These are phyloP conservation scores for Schizophyllum amplum DNA, from an alignment of 1,284 basidiomycete genomes.

Conservation along the genomic window DNA sequence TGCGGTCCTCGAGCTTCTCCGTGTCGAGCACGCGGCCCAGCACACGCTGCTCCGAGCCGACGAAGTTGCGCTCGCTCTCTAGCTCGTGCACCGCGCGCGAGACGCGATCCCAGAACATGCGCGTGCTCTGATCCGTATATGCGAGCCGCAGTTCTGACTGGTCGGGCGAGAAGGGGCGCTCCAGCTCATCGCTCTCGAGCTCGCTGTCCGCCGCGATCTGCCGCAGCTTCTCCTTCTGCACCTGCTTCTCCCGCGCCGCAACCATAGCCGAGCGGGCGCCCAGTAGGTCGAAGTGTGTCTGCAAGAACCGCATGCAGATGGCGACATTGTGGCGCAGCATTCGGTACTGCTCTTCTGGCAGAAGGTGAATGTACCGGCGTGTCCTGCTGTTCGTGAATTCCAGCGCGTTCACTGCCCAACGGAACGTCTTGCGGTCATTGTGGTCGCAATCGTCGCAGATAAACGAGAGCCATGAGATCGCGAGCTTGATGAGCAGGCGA, in stretches of 20 bases:
- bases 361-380: constrained; percentile 83
- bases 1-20: constrained; percentile 86
- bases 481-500: constrained; percentile 75
- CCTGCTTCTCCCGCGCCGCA: constrained; percentile 53
- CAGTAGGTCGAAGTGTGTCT: constrained; percentile 96
- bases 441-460: constrained; percentile 98
- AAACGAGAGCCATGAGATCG: constrained; percentile 97
- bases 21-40: constrained; percentile 88
- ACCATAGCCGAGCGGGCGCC: constrained; percentile 86
- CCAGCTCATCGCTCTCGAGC: constrained; percentile 45
- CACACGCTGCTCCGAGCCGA: constrained; percentile 64
- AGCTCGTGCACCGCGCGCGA: constrained; percentile 52
- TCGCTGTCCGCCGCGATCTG: constrained; percentile 62
- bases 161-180: constrained; percentile 32
- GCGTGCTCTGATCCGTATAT: constrained; percentile 57
- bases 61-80: constrained; percentile 52
- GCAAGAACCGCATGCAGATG: constrained; percentile 92
- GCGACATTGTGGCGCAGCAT: constrained; percentile 89
- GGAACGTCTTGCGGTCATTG: constrained; percentile 93
- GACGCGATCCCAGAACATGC: constrained; percentile 68
- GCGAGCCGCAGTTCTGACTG: constrained; percentile 28
- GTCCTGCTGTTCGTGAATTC: constrained; percentile 93
- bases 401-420: constrained; percentile 96
- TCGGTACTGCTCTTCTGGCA: constrained; percentile 85
- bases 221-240: constrained; percentile 83